These are phyloP conservation scores for Catunica adiposa DNA, from an alignment of 2,329 filamentous ascomycete species.

Conservation along the genomic window DNA sequence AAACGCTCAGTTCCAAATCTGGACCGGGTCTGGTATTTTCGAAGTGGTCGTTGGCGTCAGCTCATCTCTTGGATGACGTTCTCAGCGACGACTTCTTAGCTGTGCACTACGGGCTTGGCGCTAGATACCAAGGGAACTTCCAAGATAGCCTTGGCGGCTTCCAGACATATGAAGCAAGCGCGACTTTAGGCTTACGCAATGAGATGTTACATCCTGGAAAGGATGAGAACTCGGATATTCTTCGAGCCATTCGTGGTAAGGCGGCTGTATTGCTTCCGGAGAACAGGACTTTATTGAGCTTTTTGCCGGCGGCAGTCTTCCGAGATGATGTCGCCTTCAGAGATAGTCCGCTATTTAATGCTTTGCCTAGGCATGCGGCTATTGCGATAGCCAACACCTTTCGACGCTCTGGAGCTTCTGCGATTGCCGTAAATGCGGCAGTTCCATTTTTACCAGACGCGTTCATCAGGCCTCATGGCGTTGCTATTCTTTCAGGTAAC, in stretches of 20 bases:
- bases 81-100: constrained; percentile 83
- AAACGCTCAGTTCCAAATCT: constrained; percentile 62
- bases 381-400: constrained; percentile 52
- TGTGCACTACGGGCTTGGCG: constrained; percentile 78
- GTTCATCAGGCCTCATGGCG: constrained; percentile 61
- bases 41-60: constrained; percentile 77
- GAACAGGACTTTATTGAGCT: constrained; percentile 62
- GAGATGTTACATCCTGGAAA: constrained; percentile 80
- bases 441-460: constrained; percentile 79
- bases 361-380: constrained; percentile 55
- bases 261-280: constrained; percentile 72
- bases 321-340: constrained; percentile 65
- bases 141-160: constrained; percentile 93
- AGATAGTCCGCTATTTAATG: constrained; percentile 59
- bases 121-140: constrained; percentile 86
- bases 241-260: constrained; percentile 72
- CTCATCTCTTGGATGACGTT: constrained; percentile 73
- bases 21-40: constrained; percentile 59
- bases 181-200: constrained; percentile 76
- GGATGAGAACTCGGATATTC: constrained; percentile 80
- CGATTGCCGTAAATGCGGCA: constrained; percentile 75
- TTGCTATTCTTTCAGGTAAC: constrained; percentile 66
- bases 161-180: constrained; percentile 89
- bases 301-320: constrained; percentile 65
- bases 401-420: constrained; percentile 50